Evolutionary conservation across 1,284 basidiomycete species (phyloP).

Genomic region (Pseudozyma thailandica): DNA sequence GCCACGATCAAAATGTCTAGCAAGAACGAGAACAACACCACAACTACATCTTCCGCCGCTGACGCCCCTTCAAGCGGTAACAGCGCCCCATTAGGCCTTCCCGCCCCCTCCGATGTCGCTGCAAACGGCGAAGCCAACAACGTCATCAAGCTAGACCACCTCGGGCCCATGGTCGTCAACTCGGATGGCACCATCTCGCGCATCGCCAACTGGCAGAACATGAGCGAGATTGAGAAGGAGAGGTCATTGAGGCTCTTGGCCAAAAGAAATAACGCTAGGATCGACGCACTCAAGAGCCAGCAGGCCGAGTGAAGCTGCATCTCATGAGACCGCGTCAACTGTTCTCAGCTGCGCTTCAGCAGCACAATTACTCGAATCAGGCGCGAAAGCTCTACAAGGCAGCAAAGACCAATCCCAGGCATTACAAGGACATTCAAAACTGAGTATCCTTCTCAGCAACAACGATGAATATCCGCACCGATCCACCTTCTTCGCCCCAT

Average conservation of each 20-base stretch:
- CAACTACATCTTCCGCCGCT: background rate
- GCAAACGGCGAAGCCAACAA: conserved; percentile 21
- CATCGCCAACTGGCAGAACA: conserved; percentile 53
- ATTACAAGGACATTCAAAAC: background rate
- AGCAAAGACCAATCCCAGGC: too few species aligned
- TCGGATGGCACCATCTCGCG: conserved; percentile 60
- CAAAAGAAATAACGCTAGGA: conserved; percentile 57
- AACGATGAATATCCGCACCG: conserved; percentile 56
- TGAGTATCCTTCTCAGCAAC: conserved; percentile 27
- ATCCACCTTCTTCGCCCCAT: conserved; percentile 59
- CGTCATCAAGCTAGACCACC: conserved; percentile 56
- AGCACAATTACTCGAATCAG: too few species aligned
- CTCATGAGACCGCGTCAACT: background rate
- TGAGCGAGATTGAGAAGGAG: conserved; percentile 54
- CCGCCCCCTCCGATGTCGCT: conserved; percentile 34
- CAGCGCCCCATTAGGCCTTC: conserved; percentile 27
- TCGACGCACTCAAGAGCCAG: conserved; percentile 21
- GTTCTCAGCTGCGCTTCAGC: background rate
- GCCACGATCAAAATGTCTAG: conserved; percentile 12
- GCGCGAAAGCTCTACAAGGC: too few species aligned
- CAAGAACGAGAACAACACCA: conserved; percentile 6
- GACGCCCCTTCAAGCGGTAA: background rate
- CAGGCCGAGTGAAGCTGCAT: conserved; percentile 7
- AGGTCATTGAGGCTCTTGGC: conserved; percentile 52
- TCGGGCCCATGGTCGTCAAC: conserved; percentile 61